phyloP scores from a whole-genome alignment of 805 yeast genomes.

The Wickerhamiella spandovensis region DNA sequence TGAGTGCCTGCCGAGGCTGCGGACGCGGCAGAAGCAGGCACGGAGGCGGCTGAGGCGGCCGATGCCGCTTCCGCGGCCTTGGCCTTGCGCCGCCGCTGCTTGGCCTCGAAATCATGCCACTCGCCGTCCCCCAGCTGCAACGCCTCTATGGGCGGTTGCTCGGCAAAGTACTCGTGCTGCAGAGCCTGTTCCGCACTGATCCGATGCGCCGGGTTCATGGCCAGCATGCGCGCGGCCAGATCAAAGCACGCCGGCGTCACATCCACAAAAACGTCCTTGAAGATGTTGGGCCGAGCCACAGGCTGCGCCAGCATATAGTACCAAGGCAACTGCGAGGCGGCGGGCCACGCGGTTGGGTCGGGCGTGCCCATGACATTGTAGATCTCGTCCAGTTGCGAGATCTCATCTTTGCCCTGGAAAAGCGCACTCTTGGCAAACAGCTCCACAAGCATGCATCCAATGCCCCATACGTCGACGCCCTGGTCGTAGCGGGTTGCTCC shows the following conservation, averaged over 20 bases:
- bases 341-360: slow-evolving; percentile 58
- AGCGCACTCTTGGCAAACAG: slow-evolving; percentile 60
- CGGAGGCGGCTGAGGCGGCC: too few relatives aligned
- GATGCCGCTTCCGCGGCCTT: background rate
- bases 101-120: slow-evolving; percentile 96
- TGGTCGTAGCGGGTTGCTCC: slow-evolving; percentile 86
- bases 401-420: slow-evolving; percentile 82
- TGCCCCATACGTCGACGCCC: slow-evolving; percentile 94
- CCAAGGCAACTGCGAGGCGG: slow-evolving; percentile 76
- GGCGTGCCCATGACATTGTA: slow-evolving; percentile 86
- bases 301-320: slow-evolving; percentile 68
- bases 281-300: slow-evolving; percentile 22
- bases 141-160: slow-evolving; percentile 53
- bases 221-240: slow-evolving; percentile 48
- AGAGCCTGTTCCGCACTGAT: slow-evolving; percentile 60
- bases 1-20: too few relatives aligned
- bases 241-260: slow-evolving; percentile 39
- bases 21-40: background rate
- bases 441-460: slow-evolving; percentile 83
- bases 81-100: slow-evolving; percentile 43
- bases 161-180: slow-evolving; percentile 53
- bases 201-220: slow-evolving; percentile 56
- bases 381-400: slow-evolving; percentile 66
- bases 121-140: slow-evolving; percentile 55
- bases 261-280: slow-evolving; percentile 30